Evolutionary conservation across 2,329 filamentous ascomycete species (phyloP).

Genomic region (Juglanconis oblonga): DNA sequence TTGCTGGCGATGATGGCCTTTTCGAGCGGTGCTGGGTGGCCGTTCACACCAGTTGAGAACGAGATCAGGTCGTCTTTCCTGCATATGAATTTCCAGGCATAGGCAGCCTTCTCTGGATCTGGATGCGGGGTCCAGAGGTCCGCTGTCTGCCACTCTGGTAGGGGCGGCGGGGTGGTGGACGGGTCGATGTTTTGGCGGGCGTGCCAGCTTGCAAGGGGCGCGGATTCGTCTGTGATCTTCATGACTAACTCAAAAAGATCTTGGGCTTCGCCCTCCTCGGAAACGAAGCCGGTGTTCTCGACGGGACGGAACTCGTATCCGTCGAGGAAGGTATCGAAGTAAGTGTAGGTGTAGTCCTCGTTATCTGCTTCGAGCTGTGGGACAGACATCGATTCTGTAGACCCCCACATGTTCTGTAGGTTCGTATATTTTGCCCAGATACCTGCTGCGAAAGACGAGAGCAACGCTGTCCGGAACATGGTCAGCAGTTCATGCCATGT

Average conservation of each 20-base stretch:
- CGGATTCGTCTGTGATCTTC: constrained; percentile 11
- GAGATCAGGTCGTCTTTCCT: constrained; percentile 26
- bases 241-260: constrained; percentile 22
- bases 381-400: constrained; percentile 17
- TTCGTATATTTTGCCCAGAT: constrained; percentile 20
- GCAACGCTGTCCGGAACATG: constrained; percentile 9
- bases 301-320: constrained; percentile 20
- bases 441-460: constrained; percentile 15
- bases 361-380: constrained; percentile 18
- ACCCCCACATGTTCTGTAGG: constrained; percentile 20
- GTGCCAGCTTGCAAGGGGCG: constrained; percentile 19
- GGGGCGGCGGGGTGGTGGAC: constrained; percentile 10
- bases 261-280: constrained; percentile 9
- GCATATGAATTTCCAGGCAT: constrained; percentile 22
- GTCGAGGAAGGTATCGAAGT: constrained; percentile 20
- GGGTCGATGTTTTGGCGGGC: constrained; percentile 14
- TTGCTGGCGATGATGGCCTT: constrained; percentile 10
- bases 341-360: constrained; percentile 20
- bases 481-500: background rate
- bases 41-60: constrained; percentile 21
- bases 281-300: constrained; percentile 13
- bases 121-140: constrained; percentile 25
- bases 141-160: constrained; percentile 18
- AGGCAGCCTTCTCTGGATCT: constrained; percentile 20
- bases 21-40: constrained; percentile 21